Conservation (phyloP, 768 basidiomycete species). For the Boletus rubroflammeus region DNA sequence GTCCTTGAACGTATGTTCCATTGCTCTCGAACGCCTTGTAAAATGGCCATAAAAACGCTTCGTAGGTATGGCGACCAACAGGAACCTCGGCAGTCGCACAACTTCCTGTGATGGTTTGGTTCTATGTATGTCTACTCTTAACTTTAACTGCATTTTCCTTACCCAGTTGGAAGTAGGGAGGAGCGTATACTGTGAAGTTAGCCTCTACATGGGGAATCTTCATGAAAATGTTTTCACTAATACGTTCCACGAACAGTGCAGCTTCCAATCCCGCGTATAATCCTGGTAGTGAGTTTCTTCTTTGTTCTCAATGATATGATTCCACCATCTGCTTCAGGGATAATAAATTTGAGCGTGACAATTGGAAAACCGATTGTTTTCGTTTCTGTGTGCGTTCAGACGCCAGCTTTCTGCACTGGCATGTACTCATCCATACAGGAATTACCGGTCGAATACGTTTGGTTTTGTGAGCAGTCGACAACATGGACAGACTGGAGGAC, state of each 20-base stretch:
- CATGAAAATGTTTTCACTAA: background rate
- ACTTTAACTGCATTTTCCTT: background rate
- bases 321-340: background rate
- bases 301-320: background rate
- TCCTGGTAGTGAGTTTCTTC: constrained; percentile 10
- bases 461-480: constrained; percentile 11
- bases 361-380: constrained; percentile 17
- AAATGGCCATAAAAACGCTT: background rate
- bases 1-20: constrained; percentile 42
- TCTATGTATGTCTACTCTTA: constrained; percentile 8
- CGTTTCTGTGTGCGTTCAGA: constrained; percentile 12
- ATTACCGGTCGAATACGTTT: constrained; percentile 16
- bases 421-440: constrained; percentile 3
- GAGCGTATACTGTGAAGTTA: constrained; percentile 12
- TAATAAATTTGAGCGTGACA: constrained; percentile 6
- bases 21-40: background rate
- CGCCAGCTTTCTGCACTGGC: background rate
- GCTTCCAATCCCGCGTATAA: constrained; percentile 16
- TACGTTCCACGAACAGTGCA: constrained; percentile 1
- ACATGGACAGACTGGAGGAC: background rate
- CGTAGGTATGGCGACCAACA: constrained; percentile 19
- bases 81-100: constrained; percentile 1
- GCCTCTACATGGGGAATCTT: background rate
- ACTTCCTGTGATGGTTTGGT: constrained; percentile 22
- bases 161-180: constrained; percentile 3